Evolutionary conservation across 768 basidiomycete species (phyloP), one percentile per base, ranked within the genome.

Genomic region (Xerocomellus amylosporus): DNA sequence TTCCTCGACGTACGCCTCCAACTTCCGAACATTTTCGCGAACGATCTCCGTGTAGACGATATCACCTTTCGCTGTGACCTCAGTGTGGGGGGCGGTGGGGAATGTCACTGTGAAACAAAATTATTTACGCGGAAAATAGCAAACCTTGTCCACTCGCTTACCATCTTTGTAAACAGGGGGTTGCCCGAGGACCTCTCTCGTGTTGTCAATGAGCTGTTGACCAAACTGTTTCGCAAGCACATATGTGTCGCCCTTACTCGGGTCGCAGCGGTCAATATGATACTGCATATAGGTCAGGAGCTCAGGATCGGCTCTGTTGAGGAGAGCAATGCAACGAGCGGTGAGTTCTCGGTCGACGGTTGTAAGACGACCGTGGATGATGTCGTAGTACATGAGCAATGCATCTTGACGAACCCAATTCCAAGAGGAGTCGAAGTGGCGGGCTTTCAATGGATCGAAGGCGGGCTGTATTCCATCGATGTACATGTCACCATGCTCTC

Each of bases 371-470:
- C 97, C 97, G 62, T 94, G 93, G 63, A 99, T 93, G 74, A 99
- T 97, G 71, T 98, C 96, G 73, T 95, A 98, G 76, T 87, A 98
- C 93, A 99, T 95, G 55, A 93, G 77, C 26, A 98, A 78, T 15
- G 94, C 93, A 58, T 97, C 95, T 75, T 99, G 97, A 56, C 96
- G 87, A 42, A 89, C 96, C 97, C 97, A 99, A 69, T 99, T 99
- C 97, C 96, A 99, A 7, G 90, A 93, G 2, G 96, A 98, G 69
- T 98, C 95, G 78, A 99, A 98, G 68, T 88, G 94, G 43, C 97
- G 90, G 13, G 95, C 97, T 74, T 99, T 98, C 64, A 98, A 79
- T 3, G 91, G 87, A 66, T 96, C 92, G 73, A 99, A 99, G 54
- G 83, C 80, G 10, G 97, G 97, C 66, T 95, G 90, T 56, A 98